Percentiles rank a stretch among this genome's conserved stretches.
These are phyloP conservation scores for Furcasterigmium furcatum DNA, from an alignment of 2,329 filamentous ascomycete species.

Conservation along the genomic window DNA sequence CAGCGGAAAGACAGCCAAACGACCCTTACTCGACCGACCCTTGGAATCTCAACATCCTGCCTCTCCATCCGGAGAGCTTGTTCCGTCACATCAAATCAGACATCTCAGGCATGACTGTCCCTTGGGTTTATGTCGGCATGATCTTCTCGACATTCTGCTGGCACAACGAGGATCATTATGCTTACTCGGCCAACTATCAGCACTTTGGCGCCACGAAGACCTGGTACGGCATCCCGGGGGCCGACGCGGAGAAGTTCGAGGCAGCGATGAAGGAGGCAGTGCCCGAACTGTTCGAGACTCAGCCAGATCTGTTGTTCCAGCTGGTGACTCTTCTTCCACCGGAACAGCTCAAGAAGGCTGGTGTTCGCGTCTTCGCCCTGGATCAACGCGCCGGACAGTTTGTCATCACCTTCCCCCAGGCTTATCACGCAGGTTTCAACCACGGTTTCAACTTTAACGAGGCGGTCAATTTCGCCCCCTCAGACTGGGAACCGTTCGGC, in stretches of 20 bases:
- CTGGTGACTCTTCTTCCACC: conserved; percentile 94
- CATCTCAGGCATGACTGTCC: conserved; percentile 98
- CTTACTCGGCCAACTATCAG: conserved; percentile 97
- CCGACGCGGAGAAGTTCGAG: conserved; percentile 93
- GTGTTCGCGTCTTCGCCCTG: conserved; percentile 89
- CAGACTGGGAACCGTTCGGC: conserved; percentile 92
- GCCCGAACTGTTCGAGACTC: conserved; percentile 93
- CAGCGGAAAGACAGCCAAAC: conserved; percentile 83
- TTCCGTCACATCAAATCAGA: conserved; percentile 98
- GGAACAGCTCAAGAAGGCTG: conserved; percentile 87
- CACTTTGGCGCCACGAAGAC: conserved; percentile 98
- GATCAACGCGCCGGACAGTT: conserved; percentile 95
- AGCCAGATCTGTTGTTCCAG: conserved; percentile 94
- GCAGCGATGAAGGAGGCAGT: conserved; percentile 92
- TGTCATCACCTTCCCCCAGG: conserved; percentile 93
- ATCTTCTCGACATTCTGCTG: conserved; percentile 99
- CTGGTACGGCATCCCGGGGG: conserved; percentile 96
- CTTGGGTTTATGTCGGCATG: conserved; percentile 99
- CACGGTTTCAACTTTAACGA: conserved; percentile 99
- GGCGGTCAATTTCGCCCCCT: conserved; percentile 94
- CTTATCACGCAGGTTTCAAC: conserved; percentile 97
- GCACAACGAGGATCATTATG: conserved; percentile 98
- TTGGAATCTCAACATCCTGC: conserved; percentile 94
- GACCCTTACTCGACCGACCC: conserved; percentile 85
- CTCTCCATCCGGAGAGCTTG: conserved; percentile 84